Evolutionary conservation across 1,284 basidiomycete genomes (phyloP).

Genomic region (Austroboletus rostrupii): DNA sequence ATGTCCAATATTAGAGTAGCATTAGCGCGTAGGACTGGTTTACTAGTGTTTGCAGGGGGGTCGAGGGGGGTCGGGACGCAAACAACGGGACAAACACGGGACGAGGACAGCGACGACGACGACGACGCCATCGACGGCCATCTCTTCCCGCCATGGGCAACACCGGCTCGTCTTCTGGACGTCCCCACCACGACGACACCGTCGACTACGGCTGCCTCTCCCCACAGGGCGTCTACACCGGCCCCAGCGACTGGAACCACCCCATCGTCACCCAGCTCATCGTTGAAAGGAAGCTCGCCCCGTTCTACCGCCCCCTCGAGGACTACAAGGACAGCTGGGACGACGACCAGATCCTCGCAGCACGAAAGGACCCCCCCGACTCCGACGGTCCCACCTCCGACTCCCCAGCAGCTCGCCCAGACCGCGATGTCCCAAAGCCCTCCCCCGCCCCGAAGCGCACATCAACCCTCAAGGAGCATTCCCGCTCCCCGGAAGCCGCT

Average conservation of each 20-base stretch:
- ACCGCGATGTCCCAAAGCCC: conserved; percentile 39
- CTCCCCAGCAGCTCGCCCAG: conserved; percentile 33
- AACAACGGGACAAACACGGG: conserved; percentile 24
- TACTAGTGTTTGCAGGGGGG: conserved; percentile 9
- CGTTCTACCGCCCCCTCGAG: conserved; percentile 94
- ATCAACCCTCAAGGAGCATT: conserved; percentile 48
- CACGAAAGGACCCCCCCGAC: conserved; percentile 60
- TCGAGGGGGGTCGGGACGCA: conserved; percentile 17
- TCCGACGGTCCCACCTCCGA: conserved; percentile 39
- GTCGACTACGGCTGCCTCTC: conserved; percentile 80
- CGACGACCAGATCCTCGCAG: conserved; percentile 76
- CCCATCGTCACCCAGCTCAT: conserved; percentile 83
- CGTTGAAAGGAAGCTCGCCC: conserved; percentile 82
- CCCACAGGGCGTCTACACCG: conserved; percentile 89
- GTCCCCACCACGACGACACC: conserved; percentile 69
- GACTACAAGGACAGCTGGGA: conserved; percentile 88
- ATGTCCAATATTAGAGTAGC: background rate
- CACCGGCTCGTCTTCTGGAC: conserved; percentile 65
- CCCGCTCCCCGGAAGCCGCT: conserved; percentile 63
- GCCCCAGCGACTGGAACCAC: conserved; percentile 87
- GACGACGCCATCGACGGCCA: conserved; percentile 7
- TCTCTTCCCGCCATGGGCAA: conserved; percentile 60
- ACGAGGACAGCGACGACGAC: conserved; percentile 1
- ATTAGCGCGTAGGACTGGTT: no score
- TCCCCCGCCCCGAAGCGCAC: conserved; percentile 40